Base-by-base conservation (phyloP, 306 rosid species). In the Cicer cuneatum region DNA sequence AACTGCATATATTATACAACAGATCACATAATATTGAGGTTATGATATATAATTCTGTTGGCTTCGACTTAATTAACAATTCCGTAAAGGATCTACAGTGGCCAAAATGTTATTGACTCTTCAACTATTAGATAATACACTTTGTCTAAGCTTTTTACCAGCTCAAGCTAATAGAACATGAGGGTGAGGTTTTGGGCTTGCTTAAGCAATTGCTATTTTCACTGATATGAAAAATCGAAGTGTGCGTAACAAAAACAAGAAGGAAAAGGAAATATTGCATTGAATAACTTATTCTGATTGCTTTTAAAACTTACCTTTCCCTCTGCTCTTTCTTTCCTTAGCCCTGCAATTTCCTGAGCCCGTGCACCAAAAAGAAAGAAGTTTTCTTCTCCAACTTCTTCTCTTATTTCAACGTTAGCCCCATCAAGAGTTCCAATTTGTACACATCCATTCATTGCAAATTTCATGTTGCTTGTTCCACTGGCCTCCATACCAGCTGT, bases 401-500 rank as follows among this genome's bases (percentile, higher is more conserved):
- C 65, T 56, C 97, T 87, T 72, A 94, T 94, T 81, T 94, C 98
- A 62, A 90, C 97, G 52, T 94, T 94, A 52, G 98, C 98, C 12
- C 98, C 98, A 74, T 94, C 97, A 59, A 94, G 87, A 59, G 97
- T 91, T 74, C 98, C 98, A 68, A 94, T 91, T 61, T 84, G 86
- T 59, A 94, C 11, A 58, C 98, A 94, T 54, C 98, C 98, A 75
- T 94, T 94, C 96, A 94, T 91, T 45, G 96, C 86, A 75, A 94
- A 94, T 81, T 91, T 94, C 98, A 91, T 91, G 87, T 90, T 94
- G 85, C 98, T 94, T 39, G 97, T 94, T 84, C 98, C 98, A 83
- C 98, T 91, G 77, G 98, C 98, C 73, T 94, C 98, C 98, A 94
- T 91, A 33, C 98, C 98, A 19, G 97, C 98, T 49, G 95, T 94